Percentiles rank a stretch among this genome's conserved stretches.
Conservation (phyloP, 495 filamentous ascomycete genomes). For the Lophiostoma macrostomum region DNA sequence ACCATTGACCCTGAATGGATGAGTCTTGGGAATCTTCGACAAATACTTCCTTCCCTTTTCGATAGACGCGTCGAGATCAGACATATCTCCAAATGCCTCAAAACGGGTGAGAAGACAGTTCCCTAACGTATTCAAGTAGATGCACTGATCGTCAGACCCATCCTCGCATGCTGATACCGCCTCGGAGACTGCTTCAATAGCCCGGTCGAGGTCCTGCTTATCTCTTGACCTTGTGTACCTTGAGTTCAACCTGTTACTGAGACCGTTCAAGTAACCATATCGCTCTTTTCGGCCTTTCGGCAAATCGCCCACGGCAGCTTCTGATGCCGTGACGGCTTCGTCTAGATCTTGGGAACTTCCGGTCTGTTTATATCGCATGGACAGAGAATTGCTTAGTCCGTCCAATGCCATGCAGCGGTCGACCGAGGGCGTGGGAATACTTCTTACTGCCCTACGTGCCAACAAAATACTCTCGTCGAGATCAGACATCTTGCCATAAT, state of each 20-base stretch:
- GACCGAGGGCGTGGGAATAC: background rate
- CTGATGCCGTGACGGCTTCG: slow-evolving; percentile 2
- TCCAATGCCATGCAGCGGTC: slow-evolving; percentile 1
- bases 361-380: background rate
- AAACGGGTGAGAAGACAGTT: background rate
- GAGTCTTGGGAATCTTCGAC: background rate
- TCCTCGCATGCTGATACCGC: background rate
- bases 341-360: slow-evolving; percentile 1
- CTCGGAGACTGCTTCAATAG: slow-evolving; percentile 2
- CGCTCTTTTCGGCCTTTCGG: background rate
- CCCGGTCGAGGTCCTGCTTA: background rate
- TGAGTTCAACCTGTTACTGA: background rate
- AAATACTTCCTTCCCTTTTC: background rate
- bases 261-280: slow-evolving; percentile 1
- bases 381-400: background rate
- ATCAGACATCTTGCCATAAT: background rate
- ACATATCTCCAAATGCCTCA: background rate
- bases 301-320: background rate
- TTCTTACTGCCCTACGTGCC: background rate
- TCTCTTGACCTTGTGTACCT: background rate
- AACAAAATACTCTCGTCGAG: slow-evolving; percentile 4
- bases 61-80: background rate
- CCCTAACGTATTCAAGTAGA: background rate
- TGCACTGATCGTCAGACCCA: background rate
- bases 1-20: background rate